Conservation (phyloP, 768 basidiomycete genomes). For the Lentinula lateritia region DNA sequence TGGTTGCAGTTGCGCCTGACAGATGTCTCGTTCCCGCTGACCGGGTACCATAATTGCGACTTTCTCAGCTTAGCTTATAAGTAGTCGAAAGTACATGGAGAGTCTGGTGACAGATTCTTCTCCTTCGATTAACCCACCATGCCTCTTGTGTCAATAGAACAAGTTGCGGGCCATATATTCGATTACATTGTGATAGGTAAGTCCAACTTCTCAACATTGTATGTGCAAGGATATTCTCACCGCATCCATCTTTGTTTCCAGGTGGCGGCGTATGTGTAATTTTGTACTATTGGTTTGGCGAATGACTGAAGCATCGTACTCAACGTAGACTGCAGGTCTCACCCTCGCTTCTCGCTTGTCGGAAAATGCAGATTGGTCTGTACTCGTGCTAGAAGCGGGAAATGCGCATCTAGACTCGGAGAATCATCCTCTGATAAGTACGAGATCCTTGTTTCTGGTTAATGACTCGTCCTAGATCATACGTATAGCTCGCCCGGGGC, state of each 20-base stretch:
- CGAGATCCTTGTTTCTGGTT: neutral
- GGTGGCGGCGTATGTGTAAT: slow-evolving; percentile 1
- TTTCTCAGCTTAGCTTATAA: neutral
- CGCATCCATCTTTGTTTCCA: neutral
- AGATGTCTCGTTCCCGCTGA: neutral
- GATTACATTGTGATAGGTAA: slow-evolving; percentile 9
- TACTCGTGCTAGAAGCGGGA: slow-evolving; percentile 29
- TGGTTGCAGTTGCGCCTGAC: too few relatives aligned
- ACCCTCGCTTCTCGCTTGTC: slow-evolving; percentile 32
- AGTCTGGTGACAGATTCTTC: neutral
- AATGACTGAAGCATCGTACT: neutral
- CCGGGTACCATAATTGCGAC: neutral
- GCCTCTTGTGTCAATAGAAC: slow-evolving; percentile 6
- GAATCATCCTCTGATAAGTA: slow-evolving; percentile 14
- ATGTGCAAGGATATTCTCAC: neutral
- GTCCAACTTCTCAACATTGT: neutral
- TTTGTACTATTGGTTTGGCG: neutral
- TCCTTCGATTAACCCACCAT: neutral
- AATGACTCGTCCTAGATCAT: neutral
- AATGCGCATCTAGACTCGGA: slow-evolving; percentile 11
- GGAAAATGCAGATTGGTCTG: slow-evolving; percentile 25
- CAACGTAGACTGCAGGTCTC: slow-evolving; percentile 26
- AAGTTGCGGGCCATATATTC: slow-evolving; percentile 1
- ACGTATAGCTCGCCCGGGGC: neutral
- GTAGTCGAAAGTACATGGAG: neutral